Evolutionary conservation across 768 basidiomycete genomes (phyloP).

Genomic region (Mycena polygramma): DNA sequence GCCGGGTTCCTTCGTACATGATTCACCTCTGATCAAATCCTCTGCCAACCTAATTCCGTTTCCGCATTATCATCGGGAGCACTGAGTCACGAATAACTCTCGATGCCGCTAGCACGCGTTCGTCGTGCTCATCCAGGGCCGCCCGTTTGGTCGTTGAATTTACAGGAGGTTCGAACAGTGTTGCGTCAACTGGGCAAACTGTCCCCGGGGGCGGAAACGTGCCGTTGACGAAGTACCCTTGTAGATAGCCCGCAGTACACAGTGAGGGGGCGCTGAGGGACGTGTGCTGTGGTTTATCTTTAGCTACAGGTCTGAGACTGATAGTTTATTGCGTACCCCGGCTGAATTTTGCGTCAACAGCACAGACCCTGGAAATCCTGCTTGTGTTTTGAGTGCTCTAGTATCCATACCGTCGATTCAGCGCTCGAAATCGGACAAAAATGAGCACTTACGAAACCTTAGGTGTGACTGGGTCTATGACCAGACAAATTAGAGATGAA

Average conservation of each 20-base stretch:
- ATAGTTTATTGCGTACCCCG: background rate
- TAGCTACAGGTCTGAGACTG: background rate
- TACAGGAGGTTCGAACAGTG: background rate
- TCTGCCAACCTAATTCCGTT: background rate
- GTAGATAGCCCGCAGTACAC: conserved; percentile 16
- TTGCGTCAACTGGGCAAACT: conserved; percentile 8
- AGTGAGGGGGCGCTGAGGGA: conserved; percentile 6
- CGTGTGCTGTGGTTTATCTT: background rate
- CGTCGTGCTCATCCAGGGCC: background rate
- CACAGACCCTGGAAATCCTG: conserved; percentile 7
- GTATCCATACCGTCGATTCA: background rate
- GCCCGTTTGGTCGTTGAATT: background rate
- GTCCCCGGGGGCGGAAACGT: conserved; percentile 15
- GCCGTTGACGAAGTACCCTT: conserved; percentile 19
- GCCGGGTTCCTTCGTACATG: no score
- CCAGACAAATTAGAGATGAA: background rate
- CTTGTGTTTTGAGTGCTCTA: background rate
- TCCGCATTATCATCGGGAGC: conserved; percentile 10
- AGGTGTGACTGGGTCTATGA: conserved; percentile 4
- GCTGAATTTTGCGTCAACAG: background rate
- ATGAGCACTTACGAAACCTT: background rate
- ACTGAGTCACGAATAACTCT: conserved; percentile 7
- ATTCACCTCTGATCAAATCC: no score
- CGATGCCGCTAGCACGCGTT: conserved; percentile 9
- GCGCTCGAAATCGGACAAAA: background rate